phyloP scores from a whole-genome alignment of 2,329 filamentous ascomycete genomes.

The Microdochium nivale region DNA sequence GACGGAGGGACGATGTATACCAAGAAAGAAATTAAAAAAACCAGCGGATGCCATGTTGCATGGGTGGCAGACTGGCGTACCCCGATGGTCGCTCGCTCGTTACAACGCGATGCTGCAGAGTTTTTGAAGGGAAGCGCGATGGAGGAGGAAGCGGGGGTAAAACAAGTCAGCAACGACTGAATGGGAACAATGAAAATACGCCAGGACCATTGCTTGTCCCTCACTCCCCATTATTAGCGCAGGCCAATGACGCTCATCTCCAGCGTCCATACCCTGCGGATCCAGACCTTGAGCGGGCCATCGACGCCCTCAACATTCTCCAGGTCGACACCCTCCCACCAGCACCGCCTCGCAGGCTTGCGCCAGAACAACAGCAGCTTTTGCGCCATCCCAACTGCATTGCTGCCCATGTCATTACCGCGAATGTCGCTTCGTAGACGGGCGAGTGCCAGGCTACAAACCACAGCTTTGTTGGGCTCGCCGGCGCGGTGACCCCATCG shows the following conservation, averaged over 20 bases:
- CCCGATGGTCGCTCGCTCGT: too few relatives aligned
- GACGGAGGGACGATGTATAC: too few relatives aligned
- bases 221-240: conserved; percentile 36
- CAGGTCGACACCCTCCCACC: conserved; percentile 97
- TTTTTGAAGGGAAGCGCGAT: too few relatives aligned
- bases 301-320: conserved; percentile 83
- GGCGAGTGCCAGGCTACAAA: conserved; percentile 91
- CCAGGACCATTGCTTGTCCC: too few relatives aligned
- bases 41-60: too few relatives aligned
- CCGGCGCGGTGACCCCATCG: conserved; percentile 94
- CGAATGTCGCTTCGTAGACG: conserved; percentile 88
- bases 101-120: too few relatives aligned
- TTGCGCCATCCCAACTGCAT: conserved; percentile 93
- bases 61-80: too few relatives aligned
- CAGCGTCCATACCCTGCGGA: conserved; percentile 92
- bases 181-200: too few relatives aligned
- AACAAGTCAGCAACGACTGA: too few relatives aligned
- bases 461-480: conserved; percentile 96
- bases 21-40: too few relatives aligned
- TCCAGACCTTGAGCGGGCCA: conserved; percentile 95
- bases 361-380: conserved; percentile 97
- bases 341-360: conserved; percentile 91
- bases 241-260: conserved; percentile 95
- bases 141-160: too few relatives aligned
- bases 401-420: conserved; percentile 64